Percentiles rank a stretch among this genome's conserved stretches.
Conservation (phyloP, 176 grass and related monocot species). For the Oryza glaberrima region DNA sequence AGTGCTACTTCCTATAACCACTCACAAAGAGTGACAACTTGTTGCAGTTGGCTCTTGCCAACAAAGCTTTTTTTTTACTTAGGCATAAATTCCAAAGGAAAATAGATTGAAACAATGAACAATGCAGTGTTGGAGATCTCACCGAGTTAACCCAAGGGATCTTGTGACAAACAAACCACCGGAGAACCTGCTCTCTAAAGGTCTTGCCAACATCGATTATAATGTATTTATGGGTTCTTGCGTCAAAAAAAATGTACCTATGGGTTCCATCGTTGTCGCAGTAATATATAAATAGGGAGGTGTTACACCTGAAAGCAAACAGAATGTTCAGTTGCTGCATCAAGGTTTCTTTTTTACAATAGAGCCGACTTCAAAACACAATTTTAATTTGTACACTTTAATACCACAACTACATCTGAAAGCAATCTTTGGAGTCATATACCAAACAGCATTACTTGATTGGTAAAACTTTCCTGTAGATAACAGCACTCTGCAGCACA, state of each 20-base stretch:
- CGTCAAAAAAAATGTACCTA: slow-evolving; percentile 43
- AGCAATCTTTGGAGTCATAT: background rate
- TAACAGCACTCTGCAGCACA: background rate
- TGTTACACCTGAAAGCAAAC: slow-evolving; percentile 67
- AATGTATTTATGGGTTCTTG: slow-evolving; percentile 55
- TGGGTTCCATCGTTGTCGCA: slow-evolving; percentile 51
- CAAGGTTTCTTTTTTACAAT: background rate
- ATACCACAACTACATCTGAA: background rate
- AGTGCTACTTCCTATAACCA: too few relatives aligned
- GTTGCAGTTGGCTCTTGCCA: too few relatives aligned
- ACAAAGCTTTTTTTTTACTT: too few relatives aligned
- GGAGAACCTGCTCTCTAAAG: slow-evolving; percentile 77
- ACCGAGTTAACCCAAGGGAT: slow-evolving; percentile 68
- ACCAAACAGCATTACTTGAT: too few relatives aligned
- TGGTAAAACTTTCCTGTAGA: background rate
- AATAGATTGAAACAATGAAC: background rate
- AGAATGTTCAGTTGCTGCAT: background rate
- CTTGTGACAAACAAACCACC: slow-evolving; percentile 73
- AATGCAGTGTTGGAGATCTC: slow-evolving; percentile 20
- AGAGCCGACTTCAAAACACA: background rate
- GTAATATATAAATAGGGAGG: slow-evolving; percentile 85
- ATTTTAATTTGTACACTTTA: too few relatives aligned
- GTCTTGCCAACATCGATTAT: slow-evolving; percentile 74
- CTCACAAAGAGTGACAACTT: too few relatives aligned
- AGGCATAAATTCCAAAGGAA: background rate